Base-by-base conservation (phyloP, 352 stramenopile species). In the Globisporangium uncinulatum region DNA sequence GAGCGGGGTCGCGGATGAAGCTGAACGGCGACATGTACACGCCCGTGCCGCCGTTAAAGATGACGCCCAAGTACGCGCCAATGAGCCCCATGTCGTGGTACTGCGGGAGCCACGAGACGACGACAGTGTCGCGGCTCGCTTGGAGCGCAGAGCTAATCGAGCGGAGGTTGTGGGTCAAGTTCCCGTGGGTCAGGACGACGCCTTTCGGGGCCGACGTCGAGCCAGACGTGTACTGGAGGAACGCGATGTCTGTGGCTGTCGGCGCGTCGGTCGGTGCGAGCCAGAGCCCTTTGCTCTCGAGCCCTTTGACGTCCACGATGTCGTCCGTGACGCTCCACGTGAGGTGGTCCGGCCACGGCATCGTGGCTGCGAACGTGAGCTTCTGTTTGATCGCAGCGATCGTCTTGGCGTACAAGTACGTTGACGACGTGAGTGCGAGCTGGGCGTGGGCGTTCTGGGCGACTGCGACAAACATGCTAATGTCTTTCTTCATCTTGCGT, bases 11-110 rank as follows among this genome's bases (percentile, higher is more conserved):
- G 51, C 97, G 86, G 49, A 99, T 92, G 64, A 99, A 99, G 52
- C 86, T 92, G 50, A 99, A 87, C 0, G 97, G 98, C 36, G 95
- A 99, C 69, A 99, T 87, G 74, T 99, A 99, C 44, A 98, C 96
- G 6, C 97, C 96, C 8, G 68, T 91, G 50, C 94, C 97, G 13
- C 83, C 83, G 45, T 89, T 91, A 52, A 92, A 93, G 34, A 92
- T 81, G 6, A 63, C 81, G n/a, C 82, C 82, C 11, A 94, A 63
- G 62, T 89, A 92, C 34, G 89, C 95, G 51, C 97, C 97, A 61
- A 99, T 99, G 20, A 99, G 87, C 7, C 97, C 98, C 97, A 99
- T 99, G 73, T 99, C 98, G 70, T 99, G 98, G 73, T 99, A 99
- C 76, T 99, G 96, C 7, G 97, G 97, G 11, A 99, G 76, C 97